Evolutionary conservation across 139 green algal genomes (phyloP).

Genomic region (Nannochloris sp.): DNA sequence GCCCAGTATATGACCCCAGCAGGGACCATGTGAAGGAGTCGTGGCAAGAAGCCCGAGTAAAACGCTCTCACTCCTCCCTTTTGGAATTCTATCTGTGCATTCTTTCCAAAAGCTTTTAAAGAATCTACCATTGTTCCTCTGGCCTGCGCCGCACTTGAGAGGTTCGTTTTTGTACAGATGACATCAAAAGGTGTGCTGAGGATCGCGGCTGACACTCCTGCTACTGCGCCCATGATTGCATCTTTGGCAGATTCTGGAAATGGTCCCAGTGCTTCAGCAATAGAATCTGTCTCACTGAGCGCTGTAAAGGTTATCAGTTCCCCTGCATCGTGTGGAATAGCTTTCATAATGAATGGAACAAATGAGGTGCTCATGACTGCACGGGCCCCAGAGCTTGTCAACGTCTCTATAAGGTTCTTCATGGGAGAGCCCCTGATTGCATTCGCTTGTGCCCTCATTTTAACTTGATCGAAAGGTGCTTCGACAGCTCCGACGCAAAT

Average conservation of each 20-base stretch:
- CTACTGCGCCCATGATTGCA: slow-evolving; percentile 30
- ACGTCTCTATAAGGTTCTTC: slow-evolving; percentile 50
- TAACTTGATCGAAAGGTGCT: slow-evolving; percentile 57
- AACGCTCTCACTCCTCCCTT: slow-evolving; percentile 38
- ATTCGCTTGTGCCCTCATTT: slow-evolving; percentile 42
- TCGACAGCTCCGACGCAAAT: slow-evolving; percentile 24
- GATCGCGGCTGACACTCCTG: slow-evolving; percentile 50
- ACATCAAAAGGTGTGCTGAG: slow-evolving; percentile 62
- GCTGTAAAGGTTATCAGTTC: slow-evolving; percentile 48
- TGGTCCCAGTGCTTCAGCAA: neutral
- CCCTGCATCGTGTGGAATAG: slow-evolving; percentile 51
- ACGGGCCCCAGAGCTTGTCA: slow-evolving; percentile 14
- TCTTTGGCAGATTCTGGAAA: slow-evolving; percentile 1
- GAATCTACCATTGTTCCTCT: neutral
- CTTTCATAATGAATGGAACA: slow-evolving; percentile 53
- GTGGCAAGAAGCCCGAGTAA: slow-evolving; percentile 51
- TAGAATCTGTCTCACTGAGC: slow-evolving; percentile 20
- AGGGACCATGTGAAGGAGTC: slow-evolving; percentile 40
- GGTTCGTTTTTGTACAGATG: slow-evolving; percentile 54
- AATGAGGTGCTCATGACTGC: slow-evolving; percentile 49
- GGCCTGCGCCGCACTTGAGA: neutral
- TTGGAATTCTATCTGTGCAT: slow-evolving; percentile 25
- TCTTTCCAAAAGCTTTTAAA: slow-evolving; percentile 27
- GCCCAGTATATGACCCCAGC: slow-evolving; percentile 38
- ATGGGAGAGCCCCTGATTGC: slow-evolving; percentile 3